phyloP scores from a whole-genome alignment of 106 monocot species.

The Dioscorea dumetorum region DNA sequence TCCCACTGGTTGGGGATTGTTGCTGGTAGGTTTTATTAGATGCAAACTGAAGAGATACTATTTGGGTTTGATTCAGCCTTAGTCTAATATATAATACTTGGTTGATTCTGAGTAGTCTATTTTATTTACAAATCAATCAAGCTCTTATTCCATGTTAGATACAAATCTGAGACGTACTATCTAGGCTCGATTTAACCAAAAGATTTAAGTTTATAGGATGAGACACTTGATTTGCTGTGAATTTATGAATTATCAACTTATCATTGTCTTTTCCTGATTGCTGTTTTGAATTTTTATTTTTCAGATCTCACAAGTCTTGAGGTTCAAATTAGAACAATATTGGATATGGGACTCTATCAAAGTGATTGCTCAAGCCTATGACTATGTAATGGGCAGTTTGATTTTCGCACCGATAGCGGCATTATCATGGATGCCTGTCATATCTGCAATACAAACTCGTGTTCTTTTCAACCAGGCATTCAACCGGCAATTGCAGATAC shows the following conservation, averaged over 20 bases:
- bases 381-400: constrained; percentile 65
- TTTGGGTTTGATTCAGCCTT: too few relatives aligned
- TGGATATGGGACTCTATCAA: constrained; percentile 52
- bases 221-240: too few relatives aligned
- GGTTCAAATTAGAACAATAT: constrained; percentile 54
- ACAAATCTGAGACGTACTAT: too few relatives aligned
- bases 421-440: constrained; percentile 72
- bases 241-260: too few relatives aligned
- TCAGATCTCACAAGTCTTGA: constrained; percentile 61
- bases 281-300: neutral
- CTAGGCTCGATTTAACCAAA: too few relatives aligned
- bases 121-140: too few relatives aligned
- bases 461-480: constrained; percentile 86
- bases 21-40: constrained; percentile 30
- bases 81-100: too few relatives aligned
- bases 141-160: too few relatives aligned
- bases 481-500: constrained; percentile 52
- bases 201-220: too few relatives aligned
- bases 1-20: constrained; percentile 78
- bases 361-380: constrained; percentile 69
- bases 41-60: too few relatives aligned
- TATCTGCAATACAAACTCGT: constrained; percentile 75
- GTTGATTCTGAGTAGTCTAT: too few relatives aligned
- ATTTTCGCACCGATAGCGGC: constrained; percentile 55
- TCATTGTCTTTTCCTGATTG: neutral